These are phyloP conservation scores for Xerocomellus intermedius DNA, from an alignment of 768 basidiomycete species.

Conservation along the genomic window DNA sequence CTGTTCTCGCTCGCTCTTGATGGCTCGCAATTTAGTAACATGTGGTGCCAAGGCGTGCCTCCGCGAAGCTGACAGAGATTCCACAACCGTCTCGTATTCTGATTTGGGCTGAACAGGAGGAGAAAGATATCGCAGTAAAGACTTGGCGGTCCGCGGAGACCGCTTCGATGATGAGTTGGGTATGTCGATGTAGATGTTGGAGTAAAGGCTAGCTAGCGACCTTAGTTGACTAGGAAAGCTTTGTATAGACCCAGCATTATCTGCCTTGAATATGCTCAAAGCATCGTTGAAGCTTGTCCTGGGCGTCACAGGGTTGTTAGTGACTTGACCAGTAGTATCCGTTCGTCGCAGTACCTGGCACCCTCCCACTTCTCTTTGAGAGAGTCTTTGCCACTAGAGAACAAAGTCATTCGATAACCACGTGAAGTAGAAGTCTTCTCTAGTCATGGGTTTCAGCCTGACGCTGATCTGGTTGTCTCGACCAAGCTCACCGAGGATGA, in stretches of 20 bases:
- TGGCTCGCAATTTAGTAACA: constrained; percentile 65
- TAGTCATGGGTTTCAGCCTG: constrained; percentile 26
- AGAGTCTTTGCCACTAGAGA: constrained; percentile 71
- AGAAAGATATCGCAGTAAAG: constrained; percentile 53
- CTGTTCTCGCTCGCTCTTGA: constrained; percentile 82
- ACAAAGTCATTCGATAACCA: constrained; percentile 87
- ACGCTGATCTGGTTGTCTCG: not conserved
- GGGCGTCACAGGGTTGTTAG: constrained; percentile 3
- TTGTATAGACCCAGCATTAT: constrained; percentile 62
- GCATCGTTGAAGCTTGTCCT: constrained; percentile 70
- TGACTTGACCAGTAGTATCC: not conserved
- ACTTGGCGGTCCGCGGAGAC: constrained; percentile 44
- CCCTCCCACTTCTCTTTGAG: constrained; percentile 93
- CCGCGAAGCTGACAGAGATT: constrained; percentile 47
- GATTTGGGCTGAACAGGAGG: constrained; percentile 22
- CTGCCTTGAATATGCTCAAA: constrained; percentile 69
- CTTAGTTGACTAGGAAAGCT: constrained; percentile 58
- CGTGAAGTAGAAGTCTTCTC: constrained; percentile 68
- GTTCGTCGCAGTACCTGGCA: constrained; percentile 46
- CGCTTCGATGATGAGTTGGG: constrained; percentile 40
- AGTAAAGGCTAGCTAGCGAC: constrained; percentile 46
- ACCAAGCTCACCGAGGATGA: constrained; percentile 66
- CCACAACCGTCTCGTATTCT: constrained; percentile 58
- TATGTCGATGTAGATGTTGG: constrained; percentile 53
- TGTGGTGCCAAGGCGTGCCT: constrained; percentile 59